phyloP scores from a whole-genome alignment of 192 early-diverging fungal species.

The Phlyctochytrium planicorne region DNA sequence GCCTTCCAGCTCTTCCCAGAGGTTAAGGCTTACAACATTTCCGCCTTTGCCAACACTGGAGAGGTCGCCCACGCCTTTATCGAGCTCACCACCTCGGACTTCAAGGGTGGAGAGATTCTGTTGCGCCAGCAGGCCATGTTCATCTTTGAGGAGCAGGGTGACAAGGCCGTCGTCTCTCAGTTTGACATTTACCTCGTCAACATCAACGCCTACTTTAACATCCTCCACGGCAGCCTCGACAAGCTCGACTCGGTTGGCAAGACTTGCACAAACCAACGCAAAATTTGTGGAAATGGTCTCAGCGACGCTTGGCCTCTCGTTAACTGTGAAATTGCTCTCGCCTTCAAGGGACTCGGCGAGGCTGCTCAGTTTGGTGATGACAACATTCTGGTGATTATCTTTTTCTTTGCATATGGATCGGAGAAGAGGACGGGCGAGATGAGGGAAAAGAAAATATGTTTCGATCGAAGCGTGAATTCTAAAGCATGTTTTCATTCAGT shows the following conservation, averaged over 20 bases:
- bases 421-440: no score
- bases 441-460: no score
- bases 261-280: slow-evolving; percentile 13
- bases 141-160: slow-evolving; percentile 16
- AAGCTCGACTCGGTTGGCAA: not conserved
- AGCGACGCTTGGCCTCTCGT: slow-evolving; percentile 9
- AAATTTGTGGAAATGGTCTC: slow-evolving; percentile 11
- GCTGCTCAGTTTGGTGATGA: slow-evolving; percentile 15
- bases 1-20: slow-evolving; percentile 9
- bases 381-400: slow-evolving; percentile 11
- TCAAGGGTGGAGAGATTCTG: slow-evolving; percentile 5
- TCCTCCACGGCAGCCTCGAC: slow-evolving; percentile 1
- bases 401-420: no score
- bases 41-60: slow-evolving; percentile 27
- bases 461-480: not conserved
- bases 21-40: slow-evolving; percentile 19
- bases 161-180: slow-evolving; percentile 13
- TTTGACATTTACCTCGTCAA: slow-evolving; percentile 29
- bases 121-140: slow-evolving; percentile 3
- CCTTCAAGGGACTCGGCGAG: slow-evolving; percentile 19
- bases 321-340: slow-evolving; percentile 17
- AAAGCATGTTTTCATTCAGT: not conserved
- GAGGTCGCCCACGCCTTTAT: slow-evolving; percentile 17
- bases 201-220: slow-evolving; percentile 25
- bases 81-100: slow-evolving; percentile 13